Evolutionary conservation across 2,329 filamentous ascomycete genomes (phyloP).

Genomic region (Pseudogymnoascus sp.): DNA sequence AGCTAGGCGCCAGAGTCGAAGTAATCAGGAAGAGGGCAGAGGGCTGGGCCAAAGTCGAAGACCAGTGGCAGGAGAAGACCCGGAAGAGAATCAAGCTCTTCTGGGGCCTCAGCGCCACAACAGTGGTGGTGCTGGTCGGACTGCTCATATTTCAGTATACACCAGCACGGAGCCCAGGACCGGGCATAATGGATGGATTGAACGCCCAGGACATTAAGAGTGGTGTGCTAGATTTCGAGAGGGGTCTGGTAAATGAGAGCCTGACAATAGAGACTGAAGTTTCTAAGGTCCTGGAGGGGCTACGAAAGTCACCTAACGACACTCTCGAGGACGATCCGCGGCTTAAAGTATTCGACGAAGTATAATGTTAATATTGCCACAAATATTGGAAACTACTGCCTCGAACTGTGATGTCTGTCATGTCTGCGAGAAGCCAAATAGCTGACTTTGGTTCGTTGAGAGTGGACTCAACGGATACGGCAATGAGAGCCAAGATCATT

Average conservation of each 20-base stretch:
- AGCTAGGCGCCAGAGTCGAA: slow-evolving; percentile 56
- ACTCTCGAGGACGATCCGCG: slow-evolving; percentile 23
- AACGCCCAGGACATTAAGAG: slow-evolving; percentile 16
- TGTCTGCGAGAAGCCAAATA: background rate
- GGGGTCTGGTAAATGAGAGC: slow-evolving; percentile 1
- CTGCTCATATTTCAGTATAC: slow-evolving; percentile 32
- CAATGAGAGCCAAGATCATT: background rate
- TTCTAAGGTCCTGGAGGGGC: slow-evolving; percentile 49
- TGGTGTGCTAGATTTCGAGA: slow-evolving; percentile 17
- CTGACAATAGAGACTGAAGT: slow-evolving; percentile 43
- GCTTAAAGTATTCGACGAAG: slow-evolving; percentile 27
- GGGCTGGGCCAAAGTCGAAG: slow-evolving; percentile 58
- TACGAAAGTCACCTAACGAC: slow-evolving; percentile 20
- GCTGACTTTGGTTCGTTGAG: background rate
- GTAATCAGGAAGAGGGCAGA: slow-evolving; percentile 56
- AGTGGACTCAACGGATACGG: background rate
- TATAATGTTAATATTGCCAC: slow-evolving; percentile 17
- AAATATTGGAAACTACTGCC: background rate
- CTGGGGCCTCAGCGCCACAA: slow-evolving; percentile 50
- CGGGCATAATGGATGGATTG: slow-evolving; percentile 12
- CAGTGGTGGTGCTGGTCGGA: slow-evolving; percentile 38
- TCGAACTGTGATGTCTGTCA: background rate
- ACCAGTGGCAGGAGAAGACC: slow-evolving; percentile 61
- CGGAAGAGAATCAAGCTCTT: slow-evolving; percentile 52
- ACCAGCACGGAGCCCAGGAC: slow-evolving; percentile 12